phyloP scores from a whole-genome alignment of 2,329 filamentous ascomycete genomes.

The Tothia fuscella region DNA sequence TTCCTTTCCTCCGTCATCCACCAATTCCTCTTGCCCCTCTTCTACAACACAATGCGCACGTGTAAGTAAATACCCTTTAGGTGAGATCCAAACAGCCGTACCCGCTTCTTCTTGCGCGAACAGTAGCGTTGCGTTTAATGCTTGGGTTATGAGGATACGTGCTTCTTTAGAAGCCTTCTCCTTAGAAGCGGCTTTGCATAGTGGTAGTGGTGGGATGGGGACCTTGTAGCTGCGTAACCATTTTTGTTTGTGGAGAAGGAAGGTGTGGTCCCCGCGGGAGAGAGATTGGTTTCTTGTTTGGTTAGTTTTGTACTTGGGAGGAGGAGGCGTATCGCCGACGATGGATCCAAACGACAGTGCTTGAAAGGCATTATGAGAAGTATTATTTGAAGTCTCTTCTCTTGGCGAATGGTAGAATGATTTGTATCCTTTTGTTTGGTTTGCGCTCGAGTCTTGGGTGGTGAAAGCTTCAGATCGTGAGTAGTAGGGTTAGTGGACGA shows the following conservation, averaged over 20 bases:
- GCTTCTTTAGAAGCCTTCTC: no score
- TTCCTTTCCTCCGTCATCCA: no score
- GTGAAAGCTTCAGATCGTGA: neutral
- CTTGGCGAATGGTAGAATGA: neutral
- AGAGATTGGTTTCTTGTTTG: neutral
- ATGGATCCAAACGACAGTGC: no score
- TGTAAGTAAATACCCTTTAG: slow-evolving; percentile 34
- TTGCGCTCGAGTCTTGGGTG: neutral
- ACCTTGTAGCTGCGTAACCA: neutral
- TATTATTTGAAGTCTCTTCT: no score
- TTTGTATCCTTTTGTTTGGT: neutral
- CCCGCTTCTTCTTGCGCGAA: slow-evolving; percentile 18
- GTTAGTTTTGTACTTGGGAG: no score
- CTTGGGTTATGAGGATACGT: no score
- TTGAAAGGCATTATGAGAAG: no score
- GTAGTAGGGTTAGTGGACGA: no score
- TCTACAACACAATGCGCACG: slow-evolving; percentile 42
- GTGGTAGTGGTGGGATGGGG: neutral
- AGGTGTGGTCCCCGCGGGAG: neutral
- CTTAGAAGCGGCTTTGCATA: neutral
- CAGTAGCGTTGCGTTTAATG: slow-evolving; percentile 1
- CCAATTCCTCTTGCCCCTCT: slow-evolving; percentile 22
- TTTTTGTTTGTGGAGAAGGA: neutral
- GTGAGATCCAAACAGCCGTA: slow-evolving; percentile 38
- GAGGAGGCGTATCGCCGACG: no score